These are phyloP conservation scores for Colletotrichum plurivorum DNA, from an alignment of 2,329 filamentous ascomycete genomes.

Conservation along the genomic window DNA sequence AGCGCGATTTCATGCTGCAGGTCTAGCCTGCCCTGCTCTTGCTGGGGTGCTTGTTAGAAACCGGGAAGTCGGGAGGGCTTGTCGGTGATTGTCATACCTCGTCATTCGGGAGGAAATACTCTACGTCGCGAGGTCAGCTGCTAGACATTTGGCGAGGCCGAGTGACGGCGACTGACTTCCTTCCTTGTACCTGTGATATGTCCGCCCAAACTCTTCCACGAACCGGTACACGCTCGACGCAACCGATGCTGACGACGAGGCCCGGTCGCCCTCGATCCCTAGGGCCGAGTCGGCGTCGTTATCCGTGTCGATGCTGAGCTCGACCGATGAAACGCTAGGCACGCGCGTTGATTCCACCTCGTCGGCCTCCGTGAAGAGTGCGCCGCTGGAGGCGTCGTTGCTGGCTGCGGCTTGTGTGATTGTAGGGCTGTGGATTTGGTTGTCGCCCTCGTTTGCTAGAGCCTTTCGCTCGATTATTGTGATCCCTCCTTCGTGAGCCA, in stretches of 20 bases:
- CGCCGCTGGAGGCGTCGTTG: no score
- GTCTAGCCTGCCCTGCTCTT: slow-evolving; percentile 58
- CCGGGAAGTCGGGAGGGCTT: not conserved
- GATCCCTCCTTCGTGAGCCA: no score
- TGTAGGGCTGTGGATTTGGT: no score
- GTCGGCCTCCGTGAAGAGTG: no score
- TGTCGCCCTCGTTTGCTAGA: no score
- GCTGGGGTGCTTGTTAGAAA: not conserved
- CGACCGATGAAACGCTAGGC: not conserved
- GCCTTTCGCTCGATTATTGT: no score
- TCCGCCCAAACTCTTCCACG: slow-evolving; percentile 34
- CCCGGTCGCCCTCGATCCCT: slow-evolving; percentile 7
- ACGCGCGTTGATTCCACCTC: no score
- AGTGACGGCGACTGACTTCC: slow-evolving; percentile 8
- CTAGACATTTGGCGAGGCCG: no score
- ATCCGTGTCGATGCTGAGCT: slow-evolving; percentile 27
- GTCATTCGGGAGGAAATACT: slow-evolving; percentile 34
- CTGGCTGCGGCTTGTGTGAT: no score
- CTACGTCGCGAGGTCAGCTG: slow-evolving; percentile 6
- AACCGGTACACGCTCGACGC: slow-evolving; percentile 30
- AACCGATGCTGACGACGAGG: slow-evolving; percentile 29
- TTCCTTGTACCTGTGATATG: slow-evolving; percentile 34
- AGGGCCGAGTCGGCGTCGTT: slow-evolving; percentile 33
- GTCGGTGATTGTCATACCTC: slow-evolving; percentile 12
- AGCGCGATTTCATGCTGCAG: slow-evolving; percentile 53